Base-by-base conservation (phyloP, 352 stramenopile genomes). In the Pythium coloratum region DNA sequence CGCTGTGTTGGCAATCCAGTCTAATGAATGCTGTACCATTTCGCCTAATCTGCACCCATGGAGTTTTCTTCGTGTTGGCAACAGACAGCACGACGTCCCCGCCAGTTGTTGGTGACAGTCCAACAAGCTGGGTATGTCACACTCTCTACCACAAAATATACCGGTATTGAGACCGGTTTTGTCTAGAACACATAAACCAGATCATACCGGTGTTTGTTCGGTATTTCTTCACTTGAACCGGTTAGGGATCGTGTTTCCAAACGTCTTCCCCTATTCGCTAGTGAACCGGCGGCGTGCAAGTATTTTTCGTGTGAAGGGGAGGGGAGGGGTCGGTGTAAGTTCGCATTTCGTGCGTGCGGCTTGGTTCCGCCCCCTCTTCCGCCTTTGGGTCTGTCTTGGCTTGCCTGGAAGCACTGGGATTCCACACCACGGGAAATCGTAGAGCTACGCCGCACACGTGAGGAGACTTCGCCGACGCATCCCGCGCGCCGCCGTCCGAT, bases 261-360 rank as follows among this genome's bases (percentile, higher is more conserved):
- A 55, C 14, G 4, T 53, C 24, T 14, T 44, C 9, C 42, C 42
- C 42, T 49, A 49, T 3, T 26, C 42, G 16, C 42, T 9, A 7
- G 18, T 26, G 42, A 49, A 49, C 42, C 42, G 42, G 9, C 38
- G 38, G 16, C 34, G 38, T 9, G 3, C 16, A 16, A 49, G 62
- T 68, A 68, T 32, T 63, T 69, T 69, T 69, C 62, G 62, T 49
- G 42, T 59, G 62, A 50, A 24, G 34, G 38, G 10, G 49, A n/a
- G 46, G 46, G 38, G 47, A 64, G 47, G 63, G 63, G 55, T 56
- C 32, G 26, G 26, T 51, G 63, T 60, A 69, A 36, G 26, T 69
- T 64, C 40, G 53, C 18, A 12, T 32, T 34, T 28, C n/a, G 47
- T 33, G 20, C 24, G 59, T 32, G 20, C 44, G 20, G 57, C 49